phyloP scores from a whole-genome alignment of 108 stramenopile species.

The Nitzschia putrida region DNA sequence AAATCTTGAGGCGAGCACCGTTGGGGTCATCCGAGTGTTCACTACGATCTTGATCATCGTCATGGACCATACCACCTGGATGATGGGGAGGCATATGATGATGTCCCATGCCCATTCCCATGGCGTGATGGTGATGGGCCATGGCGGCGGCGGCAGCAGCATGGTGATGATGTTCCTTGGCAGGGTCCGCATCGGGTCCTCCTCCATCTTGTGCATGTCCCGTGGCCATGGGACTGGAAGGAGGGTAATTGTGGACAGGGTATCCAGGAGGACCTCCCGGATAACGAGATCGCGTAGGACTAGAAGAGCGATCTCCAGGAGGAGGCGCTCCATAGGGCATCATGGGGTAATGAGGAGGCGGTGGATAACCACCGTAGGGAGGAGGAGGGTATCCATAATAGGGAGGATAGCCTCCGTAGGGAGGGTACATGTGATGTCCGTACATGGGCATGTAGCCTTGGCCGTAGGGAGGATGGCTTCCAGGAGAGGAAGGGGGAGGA shows the following conservation, averaged over 20 bases:
- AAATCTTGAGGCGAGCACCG: constrained; percentile 27
- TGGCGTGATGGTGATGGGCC: not conserved
- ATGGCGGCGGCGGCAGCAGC: no score
- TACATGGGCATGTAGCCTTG: constrained; percentile 14
- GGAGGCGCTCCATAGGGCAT: constrained; percentile 4
- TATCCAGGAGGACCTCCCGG: not conserved
- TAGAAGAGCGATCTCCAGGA: not conserved
- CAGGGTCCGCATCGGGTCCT: not conserved
- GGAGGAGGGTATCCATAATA: constrained; percentile 15
- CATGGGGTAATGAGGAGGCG: constrained; percentile 17
- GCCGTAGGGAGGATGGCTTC: not conserved
- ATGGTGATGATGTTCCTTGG: not conserved
- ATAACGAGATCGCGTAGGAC: not conserved
- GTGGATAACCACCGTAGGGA: constrained; percentile 3
- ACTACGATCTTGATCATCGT: not conserved
- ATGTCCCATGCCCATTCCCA: not conserved
- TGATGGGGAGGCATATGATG: no score
- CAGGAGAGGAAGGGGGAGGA: no score
- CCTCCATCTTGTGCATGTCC: not conserved
- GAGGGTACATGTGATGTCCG: constrained; percentile 25
- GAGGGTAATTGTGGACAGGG: constrained; percentile 5
- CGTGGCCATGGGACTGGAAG: constrained; percentile 14
- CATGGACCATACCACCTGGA: no score
- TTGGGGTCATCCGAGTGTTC: not conserved
- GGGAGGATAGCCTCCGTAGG: constrained; percentile 14